phyloP scores from a whole-genome alignment of 2,329 filamentous ascomycete species.

The Alternaria burnsii region DNA sequence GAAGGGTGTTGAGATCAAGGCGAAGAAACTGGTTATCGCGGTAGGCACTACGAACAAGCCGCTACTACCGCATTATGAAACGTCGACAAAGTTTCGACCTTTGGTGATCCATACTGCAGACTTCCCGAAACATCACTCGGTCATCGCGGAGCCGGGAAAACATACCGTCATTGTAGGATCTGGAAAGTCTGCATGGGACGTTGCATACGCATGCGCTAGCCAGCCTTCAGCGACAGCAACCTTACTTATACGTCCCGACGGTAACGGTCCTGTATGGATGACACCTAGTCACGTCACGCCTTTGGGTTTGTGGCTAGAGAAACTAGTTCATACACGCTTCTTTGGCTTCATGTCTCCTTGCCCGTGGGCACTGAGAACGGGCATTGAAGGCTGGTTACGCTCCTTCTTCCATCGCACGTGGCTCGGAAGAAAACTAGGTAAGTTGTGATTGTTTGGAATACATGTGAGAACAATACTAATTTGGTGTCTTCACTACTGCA shows the following conservation, averaged over 20 bases:
- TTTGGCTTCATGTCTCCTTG: slow-evolving; percentile 80
- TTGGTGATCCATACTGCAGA: slow-evolving; percentile 67
- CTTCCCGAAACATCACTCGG: slow-evolving; percentile 54
- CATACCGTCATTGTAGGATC: slow-evolving; percentile 64
- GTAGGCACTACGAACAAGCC: slow-evolving; percentile 68
- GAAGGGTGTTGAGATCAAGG: slow-evolving; percentile 43
- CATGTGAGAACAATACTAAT: neutral
- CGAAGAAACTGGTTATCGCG: slow-evolving; percentile 66
- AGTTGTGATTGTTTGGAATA: neutral
- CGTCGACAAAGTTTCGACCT: slow-evolving; percentile 60
- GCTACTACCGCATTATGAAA: slow-evolving; percentile 62
- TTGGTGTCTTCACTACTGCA: neutral
- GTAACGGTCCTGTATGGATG: slow-evolving; percentile 68
- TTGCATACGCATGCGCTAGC: slow-evolving; percentile 65
- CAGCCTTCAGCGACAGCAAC: slow-evolving; percentile 57
- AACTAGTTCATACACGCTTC: slow-evolving; percentile 71
- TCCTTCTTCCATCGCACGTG: slow-evolving; percentile 66
- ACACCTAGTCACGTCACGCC: slow-evolving; percentile 70
- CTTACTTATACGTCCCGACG: slow-evolving; percentile 66
- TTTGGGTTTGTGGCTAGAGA: slow-evolving; percentile 72
- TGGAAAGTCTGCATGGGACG: slow-evolving; percentile 71
- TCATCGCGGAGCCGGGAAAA: slow-evolving; percentile 47
- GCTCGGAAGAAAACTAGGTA: slow-evolving; percentile 61
- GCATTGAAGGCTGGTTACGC: slow-evolving; percentile 62
- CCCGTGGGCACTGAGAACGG: slow-evolving; percentile 72